Evolutionary conservation across 2,329 filamentous ascomycete species (phyloP), one percentile per base, ranked within the genome.

Genomic region (Fusarium albosuccineum): DNA sequence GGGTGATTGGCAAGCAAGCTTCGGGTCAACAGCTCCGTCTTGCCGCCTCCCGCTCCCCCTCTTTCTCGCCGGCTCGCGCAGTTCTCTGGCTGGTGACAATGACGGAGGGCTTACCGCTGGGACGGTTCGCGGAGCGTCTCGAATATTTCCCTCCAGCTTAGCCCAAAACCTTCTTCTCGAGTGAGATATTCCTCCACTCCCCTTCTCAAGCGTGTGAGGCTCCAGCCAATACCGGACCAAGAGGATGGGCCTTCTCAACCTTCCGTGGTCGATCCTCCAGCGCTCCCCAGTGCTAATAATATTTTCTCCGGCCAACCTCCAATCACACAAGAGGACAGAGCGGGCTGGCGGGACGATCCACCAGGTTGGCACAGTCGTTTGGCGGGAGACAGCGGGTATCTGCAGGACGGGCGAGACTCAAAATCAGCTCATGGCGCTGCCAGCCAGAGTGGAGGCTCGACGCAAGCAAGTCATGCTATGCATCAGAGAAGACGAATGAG

Each of bases 401-500:
- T 69, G 60, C 57, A 67, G 58, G 53, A 62, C 45, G 41, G 56
- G 57, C 44, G 57, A 70, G 69, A 66, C 64, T 68, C 50, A 56
- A 41, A 66, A 70, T 73, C 67, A 71, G 66, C 61, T 59, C 69
- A 73, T 73, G 61, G 69, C 63, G 67, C 50, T 67, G 34, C 63
- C 40, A 27, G 46, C n/a, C 40, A 44, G n/a, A 53, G 64, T 62
- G 62, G 60, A 60, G 60, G 59, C 49, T 37, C 26, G 55, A 62
- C 60, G 62, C 66, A 73, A 67, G 58, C 50, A 72, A 66, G 70
- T 68, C 66, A 71, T 73, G 63, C 57, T 63, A 64, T 73, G 63
- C 67, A 68, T 60, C 40, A 69, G 49, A 64, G 49, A 34, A 48
- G 44, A 29, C 53, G 53, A 56, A 56, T 45, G 34, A 57, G 26